These are phyloP conservation scores for Litsea cubeba DNA, from an alignment of 164 flowering plant genomes.

Conservation along the genomic window DNA sequence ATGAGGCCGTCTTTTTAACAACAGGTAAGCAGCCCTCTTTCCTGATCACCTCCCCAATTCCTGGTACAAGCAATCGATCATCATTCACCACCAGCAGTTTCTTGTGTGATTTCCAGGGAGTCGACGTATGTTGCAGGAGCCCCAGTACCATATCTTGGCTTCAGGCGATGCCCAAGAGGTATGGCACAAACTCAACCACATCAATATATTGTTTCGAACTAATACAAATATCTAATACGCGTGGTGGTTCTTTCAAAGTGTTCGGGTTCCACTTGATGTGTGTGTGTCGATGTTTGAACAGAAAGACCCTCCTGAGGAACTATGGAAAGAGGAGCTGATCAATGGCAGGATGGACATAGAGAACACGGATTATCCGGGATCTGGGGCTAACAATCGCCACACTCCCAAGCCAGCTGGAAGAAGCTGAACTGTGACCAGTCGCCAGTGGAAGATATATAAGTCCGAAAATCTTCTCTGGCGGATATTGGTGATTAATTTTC, in stretches of 20 bases:
- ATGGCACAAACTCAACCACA: neutral
- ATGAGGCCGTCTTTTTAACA: slow-evolving; percentile 5
- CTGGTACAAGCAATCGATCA: too few relatives aligned
- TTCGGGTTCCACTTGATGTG: neutral
- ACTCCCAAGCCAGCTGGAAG: slow-evolving; percentile 3
- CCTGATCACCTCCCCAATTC: neutral
- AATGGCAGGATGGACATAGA: slow-evolving; percentile 37
- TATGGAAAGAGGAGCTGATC: slow-evolving; percentile 6
- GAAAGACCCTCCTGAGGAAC: slow-evolving; percentile 16
- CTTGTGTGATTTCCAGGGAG: slow-evolving; percentile 5
- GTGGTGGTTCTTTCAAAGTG: too few relatives aligned
- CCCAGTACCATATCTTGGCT: neutral
- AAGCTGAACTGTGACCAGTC: neutral
- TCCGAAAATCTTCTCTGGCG: neutral
- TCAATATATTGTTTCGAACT: neutral
- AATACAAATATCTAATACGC: too few relatives aligned
- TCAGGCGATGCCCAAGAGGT: slow-evolving; percentile 9
- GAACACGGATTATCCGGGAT: slow-evolving; percentile 56
- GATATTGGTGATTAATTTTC: neutral
- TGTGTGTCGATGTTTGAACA: slow-evolving; percentile 5
- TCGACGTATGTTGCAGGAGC: neutral
- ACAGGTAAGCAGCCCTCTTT: slow-evolving; percentile 1
- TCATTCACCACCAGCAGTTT: neutral
- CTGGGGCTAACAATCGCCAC: slow-evolving; percentile 55
- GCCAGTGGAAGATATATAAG: neutral